phyloP scores from a whole-genome alignment of 2,329 filamentous ascomycete genomes.

The Didymella glomerata region DNA sequence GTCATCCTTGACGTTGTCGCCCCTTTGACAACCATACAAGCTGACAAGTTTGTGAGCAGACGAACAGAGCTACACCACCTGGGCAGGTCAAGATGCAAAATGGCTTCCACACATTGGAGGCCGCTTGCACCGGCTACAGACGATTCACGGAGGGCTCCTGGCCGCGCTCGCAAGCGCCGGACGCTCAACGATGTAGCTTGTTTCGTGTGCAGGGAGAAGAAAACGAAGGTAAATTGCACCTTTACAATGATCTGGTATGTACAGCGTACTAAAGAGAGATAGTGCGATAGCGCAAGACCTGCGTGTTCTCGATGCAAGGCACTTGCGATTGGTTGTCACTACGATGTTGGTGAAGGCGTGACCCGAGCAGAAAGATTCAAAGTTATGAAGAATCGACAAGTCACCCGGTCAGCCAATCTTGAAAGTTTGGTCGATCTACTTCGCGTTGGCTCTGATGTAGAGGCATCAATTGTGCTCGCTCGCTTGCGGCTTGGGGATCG shows the following conservation, averaged over 20 bases:
- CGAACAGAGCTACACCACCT: background rate
- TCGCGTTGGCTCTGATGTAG: background rate
- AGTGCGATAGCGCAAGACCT: slow-evolving; percentile 2
- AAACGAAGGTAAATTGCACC: background rate
- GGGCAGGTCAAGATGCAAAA: background rate
- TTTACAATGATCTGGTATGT: background rate
- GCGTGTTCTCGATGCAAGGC: background rate
- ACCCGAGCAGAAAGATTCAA: slow-evolving; percentile 3
- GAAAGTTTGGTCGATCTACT: background rate
- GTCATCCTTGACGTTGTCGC: background rate
- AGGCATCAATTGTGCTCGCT: slow-evolving; percentile 1
- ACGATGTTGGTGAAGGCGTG: background rate
- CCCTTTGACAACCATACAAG: background rate
- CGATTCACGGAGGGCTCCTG: background rate
- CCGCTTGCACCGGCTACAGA: slow-evolving; percentile 1
- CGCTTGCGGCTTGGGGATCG: slow-evolving; percentile 5
- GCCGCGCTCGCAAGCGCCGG: background rate
- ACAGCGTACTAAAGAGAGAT: background rate
- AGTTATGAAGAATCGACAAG: background rate
- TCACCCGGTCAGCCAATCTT: background rate
- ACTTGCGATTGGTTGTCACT: background rate
- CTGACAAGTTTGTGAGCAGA: background rate
- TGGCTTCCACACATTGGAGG: background rate
- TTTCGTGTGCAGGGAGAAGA: background rate
- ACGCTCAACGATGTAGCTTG: background rate